These are phyloP conservation scores for Termitomyces sp. DNA, from an alignment of 768 basidiomycete species.

Conservation along the genomic window DNA sequence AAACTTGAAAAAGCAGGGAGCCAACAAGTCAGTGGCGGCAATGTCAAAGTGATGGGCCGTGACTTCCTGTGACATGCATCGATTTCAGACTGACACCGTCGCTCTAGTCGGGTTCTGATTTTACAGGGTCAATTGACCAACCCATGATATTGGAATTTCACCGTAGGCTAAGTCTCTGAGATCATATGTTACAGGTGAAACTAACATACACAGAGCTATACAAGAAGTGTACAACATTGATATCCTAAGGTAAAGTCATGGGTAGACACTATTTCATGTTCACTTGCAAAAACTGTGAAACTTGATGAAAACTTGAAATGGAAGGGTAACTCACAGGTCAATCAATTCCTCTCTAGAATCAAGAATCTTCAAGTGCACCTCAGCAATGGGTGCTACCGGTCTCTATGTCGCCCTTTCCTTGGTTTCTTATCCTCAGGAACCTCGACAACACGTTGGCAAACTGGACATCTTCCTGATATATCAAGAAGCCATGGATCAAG, in stretches of 20 bases:
- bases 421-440: conserved; percentile 29
- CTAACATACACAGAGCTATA: too few species aligned
- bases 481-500: conserved; percentile 87
- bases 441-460: conserved; percentile 78
- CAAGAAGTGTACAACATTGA: background rate
- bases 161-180: too few species aligned
- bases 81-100: too few species aligned
- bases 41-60: too few species aligned
- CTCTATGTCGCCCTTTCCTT: conserved; percentile 7
- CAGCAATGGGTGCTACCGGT: background rate
- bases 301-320: background rate
- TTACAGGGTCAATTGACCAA: too few species aligned
- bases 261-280: background rate
- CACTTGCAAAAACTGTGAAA: background rate
- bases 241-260: too few species aligned
- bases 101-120: too few species aligned
- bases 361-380: too few species aligned
- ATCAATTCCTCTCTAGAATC: background rate
- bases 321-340: background rate
- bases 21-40: too few species aligned
- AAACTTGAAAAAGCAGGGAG: too few species aligned
- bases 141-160: too few species aligned
- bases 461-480: conserved; percentile 85
- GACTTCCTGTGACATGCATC: too few species aligned
- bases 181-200: background rate